Conservation (phyloP, 73 alveolate species). For the Paramecium caudatum region DNA sequence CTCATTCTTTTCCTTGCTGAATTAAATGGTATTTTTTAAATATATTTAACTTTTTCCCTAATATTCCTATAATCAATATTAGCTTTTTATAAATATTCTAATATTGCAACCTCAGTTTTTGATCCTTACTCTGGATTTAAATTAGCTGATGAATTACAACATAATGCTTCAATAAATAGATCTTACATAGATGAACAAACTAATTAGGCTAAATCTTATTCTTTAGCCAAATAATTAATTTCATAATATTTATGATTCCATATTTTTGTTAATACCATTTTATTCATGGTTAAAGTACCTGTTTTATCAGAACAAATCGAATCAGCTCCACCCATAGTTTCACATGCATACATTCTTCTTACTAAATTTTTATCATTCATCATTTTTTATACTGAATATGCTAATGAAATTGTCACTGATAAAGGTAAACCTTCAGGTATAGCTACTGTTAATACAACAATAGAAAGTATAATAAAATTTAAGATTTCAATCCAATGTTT, state of each 20-base stretch:
- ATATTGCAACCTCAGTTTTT: slow-evolving; percentile 82
- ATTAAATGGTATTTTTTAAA: slow-evolving; percentile 32
- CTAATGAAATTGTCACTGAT: slow-evolving; percentile 84
- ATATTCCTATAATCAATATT: background rate
- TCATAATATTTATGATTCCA: slow-evolving; percentile 68
- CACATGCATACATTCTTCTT: slow-evolving; percentile 87
- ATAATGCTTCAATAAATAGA: slow-evolving; percentile 60
- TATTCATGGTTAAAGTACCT: slow-evolving; percentile 86
- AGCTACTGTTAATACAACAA: slow-evolving; percentile 85
- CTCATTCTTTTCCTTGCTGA: slow-evolving; percentile 64
- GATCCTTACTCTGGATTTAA: slow-evolving; percentile 78
- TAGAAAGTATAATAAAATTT: slow-evolving; percentile 80
- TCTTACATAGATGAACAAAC: background rate
- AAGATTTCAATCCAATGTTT: slow-evolving; percentile 80
- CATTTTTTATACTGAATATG: slow-evolving; percentile 85
- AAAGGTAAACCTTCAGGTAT: slow-evolving; percentile 89
- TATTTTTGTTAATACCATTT: slow-evolving; percentile 77
- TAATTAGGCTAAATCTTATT: background rate
- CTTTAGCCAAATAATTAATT: slow-evolving; percentile 68
- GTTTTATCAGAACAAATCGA: slow-evolving; percentile 86
- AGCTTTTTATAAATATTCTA: slow-evolving; percentile 60
- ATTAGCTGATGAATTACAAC: slow-evolving; percentile 71
- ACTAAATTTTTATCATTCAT: slow-evolving; percentile 84
- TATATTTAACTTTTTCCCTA: slow-evolving; percentile 18
- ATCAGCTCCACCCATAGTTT: slow-evolving; percentile 93